Evolutionary conservation across 441 rosid species (phyloP), one percentile per base, ranked within the genome.

Genomic region (Melastoma candidum): DNA sequence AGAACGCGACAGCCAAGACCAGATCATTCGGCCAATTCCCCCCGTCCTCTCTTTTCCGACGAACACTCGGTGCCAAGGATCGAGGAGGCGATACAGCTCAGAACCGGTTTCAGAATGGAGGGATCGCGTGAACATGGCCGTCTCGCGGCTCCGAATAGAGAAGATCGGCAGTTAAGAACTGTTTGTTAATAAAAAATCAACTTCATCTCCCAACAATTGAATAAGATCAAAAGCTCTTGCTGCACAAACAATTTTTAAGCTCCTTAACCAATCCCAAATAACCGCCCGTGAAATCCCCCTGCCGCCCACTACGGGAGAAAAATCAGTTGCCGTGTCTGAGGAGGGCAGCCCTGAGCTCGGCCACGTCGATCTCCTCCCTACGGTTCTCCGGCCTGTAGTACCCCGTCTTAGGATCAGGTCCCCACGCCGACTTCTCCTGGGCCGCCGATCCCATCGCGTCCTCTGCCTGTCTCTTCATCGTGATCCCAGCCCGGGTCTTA

Each of bases 341-440:
- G 61, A 83, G 78, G 47, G 51, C 4, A 36, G 87, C 84, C 51
- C 98, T 71, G 10, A 82, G 76, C 61, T 83, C 93, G 0, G 84
- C 98, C 11, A 62, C 83, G 57, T 85, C 90, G 54, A 83, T 68
- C 67, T 81, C 95, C 14, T 82, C 64, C 11, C 75, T 62, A n/a
- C 58, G 64, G 65, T 79, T 80, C 58, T 80, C 93, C 0, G 98
- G 98, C 56, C 88, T 78, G 75, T 87, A 90, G 66, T 60, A 74
- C 12, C 98, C 96, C 54, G 98, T 90, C 36, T 78, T 79, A 3
- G 96, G 96, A 56, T 90, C 96, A 0, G 98, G 98, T 8, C 79
- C 73, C 96, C 96, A 92, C 12, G 83, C 47, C 3, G 75, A 85
- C 63, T 79, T 77, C 66, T 46, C 41, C 43, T 75, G 76, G 26